Base-by-base conservation (phyloP, 1,284 basidiomycete genomes). In the Irpex rosettiformis region DNA sequence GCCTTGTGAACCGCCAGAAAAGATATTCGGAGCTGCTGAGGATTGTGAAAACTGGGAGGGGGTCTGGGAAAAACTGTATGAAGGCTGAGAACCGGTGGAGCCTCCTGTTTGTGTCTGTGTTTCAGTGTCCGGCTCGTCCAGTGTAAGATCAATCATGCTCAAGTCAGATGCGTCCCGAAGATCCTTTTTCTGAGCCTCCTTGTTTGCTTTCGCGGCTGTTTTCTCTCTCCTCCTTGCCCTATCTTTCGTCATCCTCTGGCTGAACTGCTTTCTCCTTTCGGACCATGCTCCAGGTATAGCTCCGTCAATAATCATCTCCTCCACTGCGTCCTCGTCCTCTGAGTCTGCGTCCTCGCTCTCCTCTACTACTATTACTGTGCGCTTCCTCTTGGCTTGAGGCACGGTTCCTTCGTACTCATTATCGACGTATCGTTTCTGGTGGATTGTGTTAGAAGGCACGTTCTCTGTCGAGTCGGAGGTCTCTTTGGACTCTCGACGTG, bases 271-370 rank as follows among this genome's bases (percentile, higher is more conserved):
- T 29, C 27, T 48, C 25, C 7, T 43, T 22, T 25, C 25, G 3
- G 25, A 27, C 48, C 48, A 51, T 28, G 25, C 49, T 2, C 45
- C 52, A 47, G 48, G 48, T 10, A 51, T 24, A 6, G 30, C 40
- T 10, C 77, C 77, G 57, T 87, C 84, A 16, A 83, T 69, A 3
- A 83, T 66, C 79, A 89, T 87, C 45, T 77, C 74, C 58, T 79
- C 77, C 3, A 83, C 40, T 24, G 30, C 43, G 18, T 45, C 78
- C 62, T 84, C 84, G 16, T 70, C 69, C 42, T 75, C 79, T 52
- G 60, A 61, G 29, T 84, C 84, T 18, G 43, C 21, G 18, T 68
- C 65, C 42, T 80, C 79, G 13, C 22, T 27, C 21, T 66, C 63
- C 13, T 54, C 60, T 45, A 58, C 54, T 16, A 61, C 33, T 13